A percentile compares a stretch with the other conserved stretches of the same genome.
Evolutionary conservation across 768 basidiomycete species (phyloP).

Genomic region (Leucocoprinus birnbaumii): DNA sequence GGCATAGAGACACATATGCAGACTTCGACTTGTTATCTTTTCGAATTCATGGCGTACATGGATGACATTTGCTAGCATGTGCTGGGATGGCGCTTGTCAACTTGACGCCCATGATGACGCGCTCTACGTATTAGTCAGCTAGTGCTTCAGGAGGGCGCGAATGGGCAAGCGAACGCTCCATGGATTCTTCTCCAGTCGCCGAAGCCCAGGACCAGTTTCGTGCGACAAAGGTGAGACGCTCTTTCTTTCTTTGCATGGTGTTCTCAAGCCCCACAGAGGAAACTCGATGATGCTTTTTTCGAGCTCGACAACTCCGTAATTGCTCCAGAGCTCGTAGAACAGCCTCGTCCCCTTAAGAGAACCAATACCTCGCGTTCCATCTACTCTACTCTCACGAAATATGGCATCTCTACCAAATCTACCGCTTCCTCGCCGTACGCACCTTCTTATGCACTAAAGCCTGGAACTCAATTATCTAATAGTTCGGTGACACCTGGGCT

Average conservation of each 20-base stretch:
- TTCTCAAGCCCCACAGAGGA: slow-evolving; percentile 44
- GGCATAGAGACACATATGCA: no score
- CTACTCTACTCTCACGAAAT: slow-evolving; percentile 78
- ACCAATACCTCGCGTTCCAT: slow-evolving; percentile 53
- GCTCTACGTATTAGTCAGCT: no score
- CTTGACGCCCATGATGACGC: no score
- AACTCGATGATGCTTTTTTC: slow-evolving; percentile 79
- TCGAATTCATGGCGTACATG: no score
- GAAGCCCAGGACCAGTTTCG: slow-evolving; percentile 4
- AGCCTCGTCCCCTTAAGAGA: slow-evolving; percentile 52
- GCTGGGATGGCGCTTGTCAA: no score
- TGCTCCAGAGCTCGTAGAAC: slow-evolving; percentile 25
- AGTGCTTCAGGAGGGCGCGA: no score
- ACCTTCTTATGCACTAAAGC: background rate
- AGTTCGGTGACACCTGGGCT: slow-evolving; percentile 13
- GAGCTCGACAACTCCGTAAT: slow-evolving; percentile 64
- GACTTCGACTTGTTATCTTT: no score
- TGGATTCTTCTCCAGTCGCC: background rate
- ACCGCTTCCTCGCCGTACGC: background rate
- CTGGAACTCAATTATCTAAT: background rate
- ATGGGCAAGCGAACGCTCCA: background rate
- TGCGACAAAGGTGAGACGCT: slow-evolving; percentile 39
- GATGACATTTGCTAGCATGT: no score
- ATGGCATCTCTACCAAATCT: slow-evolving; percentile 42
- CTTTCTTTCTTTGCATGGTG: background rate